phyloP scores from a whole-genome alignment of 768 basidiomycete species.

The Pleurotus eryngii region DNA sequence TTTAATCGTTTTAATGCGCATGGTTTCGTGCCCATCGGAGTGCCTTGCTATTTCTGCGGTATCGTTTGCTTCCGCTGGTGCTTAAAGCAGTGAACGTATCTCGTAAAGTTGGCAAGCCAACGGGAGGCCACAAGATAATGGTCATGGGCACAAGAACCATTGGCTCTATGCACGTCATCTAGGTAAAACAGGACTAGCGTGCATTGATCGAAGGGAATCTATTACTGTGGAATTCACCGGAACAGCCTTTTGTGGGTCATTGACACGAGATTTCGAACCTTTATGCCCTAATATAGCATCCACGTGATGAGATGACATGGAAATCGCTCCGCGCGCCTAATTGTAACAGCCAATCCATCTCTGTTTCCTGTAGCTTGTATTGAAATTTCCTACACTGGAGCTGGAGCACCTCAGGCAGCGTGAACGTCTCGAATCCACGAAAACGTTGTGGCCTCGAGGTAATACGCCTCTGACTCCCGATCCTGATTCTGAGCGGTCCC shows the following conservation, averaged over 20 bases:
- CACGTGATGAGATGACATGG: neutral
- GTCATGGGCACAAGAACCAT: too few species aligned
- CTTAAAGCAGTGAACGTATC: too few species aligned
- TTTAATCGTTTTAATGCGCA: too few species aligned
- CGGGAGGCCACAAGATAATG: too few species aligned
- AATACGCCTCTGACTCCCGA: neutral
- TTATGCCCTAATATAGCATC: neutral
- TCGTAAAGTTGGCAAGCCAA: too few species aligned
- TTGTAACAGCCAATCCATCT: neutral
- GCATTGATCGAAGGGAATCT: too few species aligned
- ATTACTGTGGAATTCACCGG: neutral
- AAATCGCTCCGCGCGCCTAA: neutral
- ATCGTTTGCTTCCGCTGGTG: too few species aligned
- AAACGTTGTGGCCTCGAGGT: neutral
- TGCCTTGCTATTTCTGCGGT: too few species aligned
- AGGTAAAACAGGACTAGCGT: too few species aligned
- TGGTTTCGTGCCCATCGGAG: too few species aligned
- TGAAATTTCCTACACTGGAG: neutral
- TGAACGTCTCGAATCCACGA: neutral
- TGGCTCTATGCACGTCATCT: too few species aligned
- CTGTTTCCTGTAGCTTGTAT: neutral
- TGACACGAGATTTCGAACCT: neutral
- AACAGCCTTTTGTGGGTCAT: neutral
- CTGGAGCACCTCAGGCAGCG: neutral
- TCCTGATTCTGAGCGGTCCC: too few species aligned